phyloP scores from a whole-genome alignment of 768 basidiomycete genomes.

The Antrodiella citrinella region DNA sequence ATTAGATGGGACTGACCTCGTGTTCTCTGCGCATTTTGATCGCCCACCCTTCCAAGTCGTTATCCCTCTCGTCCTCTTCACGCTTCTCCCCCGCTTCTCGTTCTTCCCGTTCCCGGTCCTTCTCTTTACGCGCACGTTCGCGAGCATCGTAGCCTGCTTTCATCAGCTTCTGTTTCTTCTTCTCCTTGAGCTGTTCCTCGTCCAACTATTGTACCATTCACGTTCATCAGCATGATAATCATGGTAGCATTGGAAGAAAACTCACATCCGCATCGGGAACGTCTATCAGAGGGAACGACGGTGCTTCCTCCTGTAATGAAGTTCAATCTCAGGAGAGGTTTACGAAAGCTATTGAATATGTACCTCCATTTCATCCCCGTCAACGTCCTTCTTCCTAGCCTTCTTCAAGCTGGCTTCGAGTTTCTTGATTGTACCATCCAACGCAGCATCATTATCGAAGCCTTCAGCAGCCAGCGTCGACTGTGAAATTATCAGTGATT shows the following conservation, averaged over 20 bases:
- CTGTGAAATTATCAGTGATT: conserved; percentile 26
- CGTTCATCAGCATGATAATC: not conserved
- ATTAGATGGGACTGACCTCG: conserved; percentile 41
- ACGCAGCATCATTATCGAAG: conserved; percentile 66
- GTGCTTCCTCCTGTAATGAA: conserved; percentile 76
- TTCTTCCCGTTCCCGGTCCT: conserved; percentile 76
- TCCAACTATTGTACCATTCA: conserved; percentile 44
- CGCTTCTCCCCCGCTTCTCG: conserved; percentile 46
- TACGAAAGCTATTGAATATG: conserved; percentile 27
- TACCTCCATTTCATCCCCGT: conserved; percentile 57
- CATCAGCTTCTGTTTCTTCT: conserved; percentile 84
- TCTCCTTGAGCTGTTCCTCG: conserved; percentile 90
- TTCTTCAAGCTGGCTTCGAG: conserved; percentile 73
- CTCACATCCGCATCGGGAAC: conserved; percentile 80
- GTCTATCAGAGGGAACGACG: conserved; percentile 87
- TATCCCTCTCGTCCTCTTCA: conserved; percentile 71
- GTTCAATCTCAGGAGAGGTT: conserved; percentile 24
- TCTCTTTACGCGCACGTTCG: conserved; percentile 74
- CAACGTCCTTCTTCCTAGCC: conserved; percentile 68
- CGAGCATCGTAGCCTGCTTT: conserved; percentile 94
- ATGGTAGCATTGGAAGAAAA: conserved; percentile 1
- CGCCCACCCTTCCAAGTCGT: conserved; percentile 70
- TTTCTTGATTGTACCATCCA: conserved; percentile 82
- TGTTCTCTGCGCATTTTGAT: conserved; percentile 68
- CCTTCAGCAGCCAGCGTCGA: conserved; percentile 57